Percentiles rank a stretch among this genome's conserved stretches.
Evolutionary conservation across 2,329 filamentous ascomycete genomes (phyloP).

Genomic region (Pleoardoris graminearum): DNA sequence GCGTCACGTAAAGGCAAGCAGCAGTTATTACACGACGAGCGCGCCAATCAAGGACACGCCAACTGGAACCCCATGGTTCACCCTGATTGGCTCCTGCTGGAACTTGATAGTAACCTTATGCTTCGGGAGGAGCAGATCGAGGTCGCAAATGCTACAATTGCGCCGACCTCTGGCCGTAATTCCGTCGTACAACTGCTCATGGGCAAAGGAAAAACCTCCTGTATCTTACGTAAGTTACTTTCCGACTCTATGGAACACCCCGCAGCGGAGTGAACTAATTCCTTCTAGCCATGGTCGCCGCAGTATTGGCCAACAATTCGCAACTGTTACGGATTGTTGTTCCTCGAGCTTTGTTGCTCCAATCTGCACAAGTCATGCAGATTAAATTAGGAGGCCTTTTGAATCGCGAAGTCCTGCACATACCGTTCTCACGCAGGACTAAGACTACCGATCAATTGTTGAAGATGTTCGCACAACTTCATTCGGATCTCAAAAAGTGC

Average conservation of each 20-base stretch:
- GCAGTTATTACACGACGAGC: constrained; percentile 46
- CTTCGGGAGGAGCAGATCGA: constrained; percentile 65
- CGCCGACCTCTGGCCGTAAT: constrained; percentile 56
- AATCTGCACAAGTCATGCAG: constrained; percentile 62
- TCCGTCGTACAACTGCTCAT: constrained; percentile 69
- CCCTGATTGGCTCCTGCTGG: constrained; percentile 68
- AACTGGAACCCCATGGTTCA: constrained; percentile 60
- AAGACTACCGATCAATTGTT: constrained; percentile 39
- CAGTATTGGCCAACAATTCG: constrained; percentile 45
- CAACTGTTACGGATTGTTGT: constrained; percentile 60
- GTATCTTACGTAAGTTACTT: constrained; percentile 54
- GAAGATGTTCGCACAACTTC: constrained; percentile 43
- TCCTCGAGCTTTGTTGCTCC: constrained; percentile 59
- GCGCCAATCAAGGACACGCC: constrained; percentile 54
- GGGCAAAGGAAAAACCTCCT: constrained; percentile 67
- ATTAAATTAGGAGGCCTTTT: constrained; percentile 60
- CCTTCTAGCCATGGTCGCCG: constrained; percentile 57
- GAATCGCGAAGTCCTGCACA: constrained; percentile 57
- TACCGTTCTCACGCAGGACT: constrained; percentile 62
- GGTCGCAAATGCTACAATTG: constrained; percentile 64
- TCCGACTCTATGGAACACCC: background rate
- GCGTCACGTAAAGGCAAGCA: constrained; percentile 16
- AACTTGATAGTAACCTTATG: constrained; percentile 66
- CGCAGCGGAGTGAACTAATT: constrained; percentile 17
- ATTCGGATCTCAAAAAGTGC: constrained; percentile 46